phyloP scores from a whole-genome alignment of 495 filamentous ascomycete genomes.

The Cenococcum geophilum region DNA sequence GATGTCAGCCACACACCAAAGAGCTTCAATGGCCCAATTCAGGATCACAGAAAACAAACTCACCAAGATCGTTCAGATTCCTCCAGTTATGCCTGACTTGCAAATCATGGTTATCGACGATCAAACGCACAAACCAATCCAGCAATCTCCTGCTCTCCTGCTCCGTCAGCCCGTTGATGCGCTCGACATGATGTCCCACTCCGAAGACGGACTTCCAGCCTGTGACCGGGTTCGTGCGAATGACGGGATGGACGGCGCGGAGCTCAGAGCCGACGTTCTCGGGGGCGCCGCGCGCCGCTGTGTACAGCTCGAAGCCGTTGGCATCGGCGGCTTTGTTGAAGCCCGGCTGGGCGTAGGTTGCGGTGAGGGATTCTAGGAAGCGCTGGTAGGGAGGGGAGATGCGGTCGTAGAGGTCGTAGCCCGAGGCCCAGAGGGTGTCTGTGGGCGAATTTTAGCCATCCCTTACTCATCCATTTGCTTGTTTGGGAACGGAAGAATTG shows the following conservation, averaged over 20 bases:
- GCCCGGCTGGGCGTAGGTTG: constrained; percentile 53
- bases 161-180: constrained; percentile 57
- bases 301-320: constrained; percentile 50
- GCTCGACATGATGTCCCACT: constrained; percentile 53
- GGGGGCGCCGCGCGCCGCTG: constrained; percentile 53
- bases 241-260: constrained; percentile 60
- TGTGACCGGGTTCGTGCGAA: constrained; percentile 72
- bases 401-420: constrained; percentile 71
- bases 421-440: constrained; percentile 68
- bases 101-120: constrained; percentile 70
- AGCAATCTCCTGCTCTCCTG: constrained; percentile 57
- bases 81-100: constrained; percentile 58
- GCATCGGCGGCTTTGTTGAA: constrained; percentile 54
- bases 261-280: constrained; percentile 60
- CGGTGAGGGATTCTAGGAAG: constrained; percentile 61
- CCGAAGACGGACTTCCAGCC: constrained; percentile 68
- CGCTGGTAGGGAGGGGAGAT: constrained; percentile 55
- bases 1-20: neutral
- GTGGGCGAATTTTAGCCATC: no score
- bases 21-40: constrained; percentile 51
- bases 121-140: constrained; percentile 52
- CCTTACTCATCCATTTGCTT: no score
- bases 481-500: no score
- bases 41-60: neutral
- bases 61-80: constrained; percentile 23